A percentile compares a stretch with the other conserved stretches of the same genome.
Evolutionary conservation across 202 grass and related monocot species (phyloP).

Genomic region (Schoenoplectus tabernaemontani): DNA sequence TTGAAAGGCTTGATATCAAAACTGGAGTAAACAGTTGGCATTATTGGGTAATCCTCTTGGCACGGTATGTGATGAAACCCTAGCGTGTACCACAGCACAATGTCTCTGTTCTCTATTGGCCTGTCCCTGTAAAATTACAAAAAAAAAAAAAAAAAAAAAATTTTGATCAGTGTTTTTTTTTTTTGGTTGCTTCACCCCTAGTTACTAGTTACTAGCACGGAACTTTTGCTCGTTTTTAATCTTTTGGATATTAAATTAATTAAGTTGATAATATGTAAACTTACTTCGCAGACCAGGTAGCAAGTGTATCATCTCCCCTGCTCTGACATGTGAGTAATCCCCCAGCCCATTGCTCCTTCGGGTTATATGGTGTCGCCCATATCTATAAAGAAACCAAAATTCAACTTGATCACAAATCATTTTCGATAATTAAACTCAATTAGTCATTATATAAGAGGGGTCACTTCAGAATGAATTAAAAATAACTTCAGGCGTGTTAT

Average conservation of each 20-base stretch:
- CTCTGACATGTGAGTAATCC: conserved; percentile 53
- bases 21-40: conserved; percentile 49
- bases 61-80: conserved; percentile 65
- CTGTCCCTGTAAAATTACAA: conserved; percentile 27
- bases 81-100: conserved; percentile 74
- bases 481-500: no score
- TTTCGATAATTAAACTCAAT: background rate
- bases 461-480: no score
- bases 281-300: conserved; percentile 37
- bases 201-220: no score
- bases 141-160: no score
- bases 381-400: background rate
- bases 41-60: conserved; percentile 87
- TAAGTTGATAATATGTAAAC: background rate
- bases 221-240: background rate
- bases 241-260: background rate
- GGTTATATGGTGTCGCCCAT: conserved; percentile 54
- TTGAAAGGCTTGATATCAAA: conserved; percentile 73
- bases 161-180: background rate
- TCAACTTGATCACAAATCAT: background rate
- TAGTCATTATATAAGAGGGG: no score
- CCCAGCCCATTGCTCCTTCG: conserved; percentile 47
- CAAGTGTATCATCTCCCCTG: conserved; percentile 49
- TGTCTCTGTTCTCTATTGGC: conserved; percentile 37
- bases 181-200: background rate